Evolutionary conservation across 768 basidiomycete species (phyloP), one percentile per base, ranked within the genome.

Genomic region (Serendipita indica): DNA sequence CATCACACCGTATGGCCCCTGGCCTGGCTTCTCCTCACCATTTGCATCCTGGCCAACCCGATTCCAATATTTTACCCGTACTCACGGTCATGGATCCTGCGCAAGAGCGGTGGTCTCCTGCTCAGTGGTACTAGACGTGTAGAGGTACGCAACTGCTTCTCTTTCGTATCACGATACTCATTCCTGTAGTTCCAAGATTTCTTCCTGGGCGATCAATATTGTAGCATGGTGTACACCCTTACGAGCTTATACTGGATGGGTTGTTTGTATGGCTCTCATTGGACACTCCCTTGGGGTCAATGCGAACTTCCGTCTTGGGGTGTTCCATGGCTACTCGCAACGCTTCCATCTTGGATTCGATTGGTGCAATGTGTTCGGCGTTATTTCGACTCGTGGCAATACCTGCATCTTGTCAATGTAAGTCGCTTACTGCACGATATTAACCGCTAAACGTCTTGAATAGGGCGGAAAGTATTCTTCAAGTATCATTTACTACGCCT

Each of bases 171-270:
- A 58, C 25, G 54, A 41, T 35, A 18, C 33, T 13, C 32, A 61
- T 61, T 63, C 56, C 30, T 16, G 33, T 27, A 86, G 82, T 91
- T 91, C 67, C 71, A 82, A 14, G 89, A 89, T 73, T 88, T 90
- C 79, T 91, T 89, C 89, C 75, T 90, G 67, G 89, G 86, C 13
- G 89, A 91, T 65, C 86, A 89, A 63, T 77, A 87, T 65, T 88
- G 86, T 71, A 89, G 86, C 63, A 74, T 96, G 39, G 70, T 76
- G 3, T 93, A 86, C 70, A 77, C 84, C 0, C 67, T 93, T 7
- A 79, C 83, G 16, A 83, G 84, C 64, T 65, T 93, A 3, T 86
- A 78, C 68, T 78, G 85, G 63, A 69, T 93, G 58, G 80, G 71
- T 1, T 98, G 94, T 65, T 74, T 81, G 7, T 93, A 92, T 64